Evolutionary conservation across 768 basidiomycete species (phyloP).

Genomic region (Boletus speciosus): DNA sequence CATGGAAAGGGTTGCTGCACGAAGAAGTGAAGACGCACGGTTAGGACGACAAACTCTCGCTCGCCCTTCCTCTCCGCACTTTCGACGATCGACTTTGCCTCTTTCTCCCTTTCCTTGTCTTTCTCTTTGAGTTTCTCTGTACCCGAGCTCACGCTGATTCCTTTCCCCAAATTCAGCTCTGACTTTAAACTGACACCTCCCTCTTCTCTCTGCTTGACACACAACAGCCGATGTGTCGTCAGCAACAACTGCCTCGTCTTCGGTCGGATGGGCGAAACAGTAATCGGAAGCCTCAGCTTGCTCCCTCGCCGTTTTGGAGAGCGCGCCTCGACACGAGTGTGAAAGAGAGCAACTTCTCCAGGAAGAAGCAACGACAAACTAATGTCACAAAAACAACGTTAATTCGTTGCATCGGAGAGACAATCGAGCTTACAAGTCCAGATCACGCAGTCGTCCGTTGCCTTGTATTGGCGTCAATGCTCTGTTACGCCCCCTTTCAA

Average conservation of each 20-base stretch:
- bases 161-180: conserved; percentile 43
- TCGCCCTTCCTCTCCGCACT: conserved; percentile 53
- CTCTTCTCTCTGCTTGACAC: conserved; percentile 46
- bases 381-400: neutral
- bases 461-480: conserved; percentile 54
- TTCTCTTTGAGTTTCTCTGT: conserved; percentile 25
- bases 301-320: conserved; percentile 56
- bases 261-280: conserved; percentile 43
- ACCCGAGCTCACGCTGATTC: conserved; percentile 1
- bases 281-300: conserved; percentile 48
- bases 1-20: neutral
- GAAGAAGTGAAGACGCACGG: conserved; percentile 39
- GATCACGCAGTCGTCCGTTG: conserved; percentile 35
- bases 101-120: conserved; percentile 46
- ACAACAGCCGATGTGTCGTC: conserved; percentile 54
- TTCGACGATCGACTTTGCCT: conserved; percentile 41
- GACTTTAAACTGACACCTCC: conserved; percentile 44
- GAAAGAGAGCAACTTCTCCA: conserved; percentile 49
- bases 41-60: conserved; percentile 57
- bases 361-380: conserved; percentile 39
- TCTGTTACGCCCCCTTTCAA: conserved; percentile 51
- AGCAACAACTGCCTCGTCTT: conserved; percentile 55
- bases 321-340: conserved; percentile 51
- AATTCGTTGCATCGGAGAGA: neutral
- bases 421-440: conserved; percentile 42